Evolutionary conservation across 2,329 filamentous ascomycete genomes (phyloP).

Genomic region (Fusarium hostae): DNA sequence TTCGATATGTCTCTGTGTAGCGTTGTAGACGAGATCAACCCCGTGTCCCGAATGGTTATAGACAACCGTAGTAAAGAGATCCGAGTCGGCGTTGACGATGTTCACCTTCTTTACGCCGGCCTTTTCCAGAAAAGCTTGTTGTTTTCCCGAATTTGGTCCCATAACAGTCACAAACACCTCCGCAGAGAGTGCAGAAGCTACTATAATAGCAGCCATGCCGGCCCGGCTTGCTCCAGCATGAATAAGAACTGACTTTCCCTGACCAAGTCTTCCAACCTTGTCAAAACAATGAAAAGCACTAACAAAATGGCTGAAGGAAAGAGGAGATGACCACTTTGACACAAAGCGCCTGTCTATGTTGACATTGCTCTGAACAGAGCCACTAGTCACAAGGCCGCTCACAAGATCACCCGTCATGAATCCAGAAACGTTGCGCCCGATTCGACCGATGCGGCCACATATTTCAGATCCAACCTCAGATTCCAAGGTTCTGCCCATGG

Average conservation of each 20-base stretch:
- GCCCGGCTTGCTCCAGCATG: conserved; percentile 57
- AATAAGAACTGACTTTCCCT: conserved; percentile 54
- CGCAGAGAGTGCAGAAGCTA: conserved; percentile 52
- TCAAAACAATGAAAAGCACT: conserved; percentile 58
- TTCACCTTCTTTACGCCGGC: conserved; percentile 50
- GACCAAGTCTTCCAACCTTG: conserved; percentile 44
- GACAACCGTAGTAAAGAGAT: conserved; percentile 49
- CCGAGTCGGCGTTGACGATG: conserved; percentile 53
- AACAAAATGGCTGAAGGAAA: conserved; percentile 53
- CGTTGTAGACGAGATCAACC: conserved; percentile 59
- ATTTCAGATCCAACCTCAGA: conserved; percentile 55
- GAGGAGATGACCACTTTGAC: conserved; percentile 38
- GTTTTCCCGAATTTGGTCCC: conserved; percentile 43
- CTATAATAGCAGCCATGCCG: conserved; percentile 57
- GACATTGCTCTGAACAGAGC: conserved; percentile 51
- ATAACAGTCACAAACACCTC: conserved; percentile 57
- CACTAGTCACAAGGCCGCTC: conserved; percentile 50
- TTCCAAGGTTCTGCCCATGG: conserved; percentile 48
- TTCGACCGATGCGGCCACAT: conserved; percentile 50
- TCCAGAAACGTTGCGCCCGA: conserved; percentile 48
- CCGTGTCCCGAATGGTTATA: conserved; percentile 48
- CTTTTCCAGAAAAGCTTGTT: conserved; percentile 51
- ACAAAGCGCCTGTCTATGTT: conserved; percentile 53
- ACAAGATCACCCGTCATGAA: conserved; percentile 56
- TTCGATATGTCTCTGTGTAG: conserved; percentile 52